Evolutionary conservation across 805 yeast species (phyloP).

Genomic region (Saccharomyces eubayanus): DNA sequence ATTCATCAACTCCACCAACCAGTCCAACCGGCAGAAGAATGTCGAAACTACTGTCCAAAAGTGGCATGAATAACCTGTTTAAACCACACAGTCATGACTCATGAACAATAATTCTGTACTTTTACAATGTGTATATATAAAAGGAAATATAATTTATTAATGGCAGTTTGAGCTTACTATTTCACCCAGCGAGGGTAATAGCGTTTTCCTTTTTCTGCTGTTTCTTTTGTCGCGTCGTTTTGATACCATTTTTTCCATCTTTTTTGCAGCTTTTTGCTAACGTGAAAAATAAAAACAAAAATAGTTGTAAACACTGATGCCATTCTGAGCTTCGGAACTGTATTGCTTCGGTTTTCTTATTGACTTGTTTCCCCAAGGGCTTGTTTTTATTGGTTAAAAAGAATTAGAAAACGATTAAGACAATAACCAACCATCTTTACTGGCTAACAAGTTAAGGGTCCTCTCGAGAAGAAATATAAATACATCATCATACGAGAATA

Average conservation of each 20-base stretch:
- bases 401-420: neutral
- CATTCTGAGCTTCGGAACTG: neutral
- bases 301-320: neutral
- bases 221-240: neutral
- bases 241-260: neutral
- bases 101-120: neutral
- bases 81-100: slow-evolving; percentile 21
- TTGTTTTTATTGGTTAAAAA: neutral
- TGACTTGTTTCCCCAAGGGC: neutral
- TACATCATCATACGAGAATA: neutral
- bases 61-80: slow-evolving; percentile 22
- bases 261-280: neutral
- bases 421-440: neutral
- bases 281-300: neutral
- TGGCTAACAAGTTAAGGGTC: neutral
- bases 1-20: slow-evolving; percentile 3
- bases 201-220: neutral
- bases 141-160: neutral
- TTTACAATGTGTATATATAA: neutral
- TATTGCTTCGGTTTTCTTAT: neutral
- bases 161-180: neutral
- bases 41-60: slow-evolving; percentile 22
- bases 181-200: neutral
- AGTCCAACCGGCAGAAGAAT: slow-evolving; percentile 18
- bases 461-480: neutral